Conservation (phyloP, 2,329 filamentous ascomycete genomes). For the Plenodomus tracheiphilus region DNA sequence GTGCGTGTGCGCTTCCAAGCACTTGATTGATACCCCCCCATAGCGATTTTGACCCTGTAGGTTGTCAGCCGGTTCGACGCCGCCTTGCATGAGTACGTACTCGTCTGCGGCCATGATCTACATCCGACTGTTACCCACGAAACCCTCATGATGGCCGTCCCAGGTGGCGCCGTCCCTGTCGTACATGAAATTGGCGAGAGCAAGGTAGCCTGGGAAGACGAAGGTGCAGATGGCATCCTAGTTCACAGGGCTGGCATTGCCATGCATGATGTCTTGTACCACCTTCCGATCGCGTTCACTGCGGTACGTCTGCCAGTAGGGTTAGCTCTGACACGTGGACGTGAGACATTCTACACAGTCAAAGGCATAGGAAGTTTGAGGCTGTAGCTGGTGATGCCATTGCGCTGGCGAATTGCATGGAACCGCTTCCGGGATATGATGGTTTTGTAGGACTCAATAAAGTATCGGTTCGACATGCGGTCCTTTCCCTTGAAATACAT, state of each 20-base stretch:
- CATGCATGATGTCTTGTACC: slow-evolving; percentile 52
- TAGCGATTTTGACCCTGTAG: no score
- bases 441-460: slow-evolving; percentile 53
- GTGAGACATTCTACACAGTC: neutral
- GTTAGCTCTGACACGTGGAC: slow-evolving; percentile 5
- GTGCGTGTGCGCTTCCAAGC: slow-evolving; percentile 5
- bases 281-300: slow-evolving; percentile 48
- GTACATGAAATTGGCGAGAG: slow-evolving; percentile 52
- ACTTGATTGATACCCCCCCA: slow-evolving; percentile 18
- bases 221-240: slow-evolving; percentile 55
- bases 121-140: slow-evolving; percentile 47
- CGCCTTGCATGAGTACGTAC: slow-evolving; percentile 44
- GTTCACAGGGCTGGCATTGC: slow-evolving; percentile 48
- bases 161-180: slow-evolving; percentile 50
- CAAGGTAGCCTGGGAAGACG: slow-evolving; percentile 51
- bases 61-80: slow-evolving; percentile 1
- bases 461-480: slow-evolving; percentile 50
- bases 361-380: slow-evolving; percentile 38
- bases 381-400: slow-evolving; percentile 51
- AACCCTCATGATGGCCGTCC: slow-evolving; percentile 42
- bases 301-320: slow-evolving; percentile 47
- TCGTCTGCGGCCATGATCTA: slow-evolving; percentile 54
- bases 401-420: slow-evolving; percentile 47
- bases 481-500: slow-evolving; percentile 53
- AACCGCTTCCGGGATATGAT: slow-evolving; percentile 50